phyloP scores from a whole-genome alignment of 2,329 filamentous ascomycete genomes.

The Albifimbria verrucaria region DNA sequence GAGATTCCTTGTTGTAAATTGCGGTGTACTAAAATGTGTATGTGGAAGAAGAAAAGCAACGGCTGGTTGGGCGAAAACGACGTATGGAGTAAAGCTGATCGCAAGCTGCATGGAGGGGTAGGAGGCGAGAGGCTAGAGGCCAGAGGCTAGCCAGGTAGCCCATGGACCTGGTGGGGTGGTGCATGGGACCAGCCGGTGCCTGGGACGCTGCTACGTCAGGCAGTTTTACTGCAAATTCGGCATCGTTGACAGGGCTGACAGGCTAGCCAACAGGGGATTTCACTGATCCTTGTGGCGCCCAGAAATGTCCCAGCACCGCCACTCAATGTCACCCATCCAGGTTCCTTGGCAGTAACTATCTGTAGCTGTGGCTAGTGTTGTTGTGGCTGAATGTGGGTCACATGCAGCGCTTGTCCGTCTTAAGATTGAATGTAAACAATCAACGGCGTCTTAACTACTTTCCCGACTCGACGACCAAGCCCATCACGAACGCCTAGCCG shows the following conservation, averaged over 20 bases:
- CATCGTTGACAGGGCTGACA: no score
- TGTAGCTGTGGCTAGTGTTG: background rate
- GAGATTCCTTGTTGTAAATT: background rate
- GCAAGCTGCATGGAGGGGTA: background rate
- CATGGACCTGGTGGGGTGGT: background rate
- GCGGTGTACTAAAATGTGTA: slow-evolving; percentile 4
- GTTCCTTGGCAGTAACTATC: no score
- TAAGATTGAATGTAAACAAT: background rate
- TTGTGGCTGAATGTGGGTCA: background rate
- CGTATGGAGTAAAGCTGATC: slow-evolving; percentile 8
- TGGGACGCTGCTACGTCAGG: no score
- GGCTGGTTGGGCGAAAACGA: slow-evolving; percentile 9
- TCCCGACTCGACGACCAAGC: no score
- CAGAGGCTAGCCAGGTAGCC: background rate
- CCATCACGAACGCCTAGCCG: no score
- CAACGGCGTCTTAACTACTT: no score
- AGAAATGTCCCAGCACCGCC: background rate
- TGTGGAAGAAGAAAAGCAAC: slow-evolving; percentile 8
- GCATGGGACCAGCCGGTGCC: background rate
- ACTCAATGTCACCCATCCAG: no score
- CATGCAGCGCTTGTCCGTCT: background rate
- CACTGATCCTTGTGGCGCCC: no score
- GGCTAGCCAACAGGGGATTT: no score
- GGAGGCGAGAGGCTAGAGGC: no score
- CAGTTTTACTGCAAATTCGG: no score